Base-by-base conservation (phyloP, 1,284 basidiomycete genomes). In the Cryptococcus sp. region DNA sequence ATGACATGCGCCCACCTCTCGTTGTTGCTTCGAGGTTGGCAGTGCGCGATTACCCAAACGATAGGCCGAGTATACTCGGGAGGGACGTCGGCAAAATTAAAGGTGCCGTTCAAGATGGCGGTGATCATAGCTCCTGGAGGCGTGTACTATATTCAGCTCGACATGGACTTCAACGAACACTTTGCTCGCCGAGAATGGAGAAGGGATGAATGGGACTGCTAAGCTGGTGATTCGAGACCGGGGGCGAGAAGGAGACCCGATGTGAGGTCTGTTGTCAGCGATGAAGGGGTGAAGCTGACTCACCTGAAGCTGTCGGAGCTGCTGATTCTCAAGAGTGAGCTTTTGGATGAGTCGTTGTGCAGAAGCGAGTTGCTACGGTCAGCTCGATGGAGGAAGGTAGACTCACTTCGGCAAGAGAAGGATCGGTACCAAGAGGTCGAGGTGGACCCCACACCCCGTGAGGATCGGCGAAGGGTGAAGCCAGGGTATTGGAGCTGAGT, bases 11-110 rank as follows among this genome's bases (percentile, higher is more conserved):
- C 66, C 51, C 37, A 66, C 68, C 59, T 60, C 22, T 68, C 64
- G 0, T 49, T 26, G 25, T 52, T 63, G 44, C 48, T 60, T 36
- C 56, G 55, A 1, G 66, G 63, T 57, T 66, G 58, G n/a, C 53
- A 48, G 25, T 67, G 56, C 1, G 66, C 66, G 31, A 70, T 62
- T 23, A 64, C 59, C 60, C 64, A 67, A 0, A 70, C 64, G 2
- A 68, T 57, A 0, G 65, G 58, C 22, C 57, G 39, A 16, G 66
- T 60, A 28, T 56, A 53, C 2, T 47, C 46, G 22, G 39, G 42
- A 16, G 48, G 53, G 54, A 65, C 58, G 21, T 61, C 50, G 41
- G 39, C 35, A 43, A 53, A 61, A 46, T 54, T 52, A 53, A 56
- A 63, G n/a, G 52, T 52, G 18, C 59, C 60, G 26, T 56, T 47